These are phyloP conservation scores for Xerocomus amazonicus DNA, from an alignment of 1,284 basidiomycete genomes.

Conservation along the genomic window DNA sequence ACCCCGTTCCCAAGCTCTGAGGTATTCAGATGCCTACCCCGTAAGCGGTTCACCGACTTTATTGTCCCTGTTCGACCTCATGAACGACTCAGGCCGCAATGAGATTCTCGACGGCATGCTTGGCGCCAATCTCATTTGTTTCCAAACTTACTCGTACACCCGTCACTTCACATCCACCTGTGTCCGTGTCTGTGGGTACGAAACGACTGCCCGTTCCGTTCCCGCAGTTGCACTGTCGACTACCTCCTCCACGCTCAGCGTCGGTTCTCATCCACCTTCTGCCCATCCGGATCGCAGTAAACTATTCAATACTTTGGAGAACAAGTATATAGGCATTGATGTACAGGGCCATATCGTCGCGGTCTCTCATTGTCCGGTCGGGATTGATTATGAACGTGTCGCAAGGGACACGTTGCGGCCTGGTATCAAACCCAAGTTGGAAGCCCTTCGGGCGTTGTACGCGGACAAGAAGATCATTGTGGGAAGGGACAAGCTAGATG, in stretches of 20 bases:
- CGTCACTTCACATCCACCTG: slow-evolving; percentile 95
- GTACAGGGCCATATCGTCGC: slow-evolving; percentile 84
- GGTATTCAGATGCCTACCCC: slow-evolving; percentile 90
- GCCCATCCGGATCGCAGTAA: slow-evolving; percentile 37
- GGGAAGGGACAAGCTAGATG: slow-evolving; percentile 97
- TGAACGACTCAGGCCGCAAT: slow-evolving; percentile 54
- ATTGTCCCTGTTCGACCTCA: neutral
- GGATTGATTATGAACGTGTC: slow-evolving; percentile 93
- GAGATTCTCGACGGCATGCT: slow-evolving; percentile 98
- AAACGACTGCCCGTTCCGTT: slow-evolving; percentile 63
- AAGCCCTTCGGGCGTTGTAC: slow-evolving; percentile 83
- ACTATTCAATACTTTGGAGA: slow-evolving; percentile 10
- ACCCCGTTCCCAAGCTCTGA: slow-evolving; percentile 97
- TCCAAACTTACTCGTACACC: slow-evolving; percentile 98
- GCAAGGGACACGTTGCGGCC: slow-evolving; percentile 78
- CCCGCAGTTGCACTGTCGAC: slow-evolving; percentile 26
- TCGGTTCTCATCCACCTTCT: neutral
- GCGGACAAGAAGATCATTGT: slow-evolving; percentile 99
- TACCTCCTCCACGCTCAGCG: slow-evolving; percentile 30
- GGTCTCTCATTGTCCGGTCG: slow-evolving; percentile 92
- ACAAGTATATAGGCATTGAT: slow-evolving; percentile 67
- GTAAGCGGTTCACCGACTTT: slow-evolving; percentile 41
- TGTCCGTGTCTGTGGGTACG: slow-evolving; percentile 94
- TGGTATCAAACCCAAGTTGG: slow-evolving; percentile 86
- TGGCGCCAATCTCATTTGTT: slow-evolving; percentile 93